phyloP scores from a whole-genome alignment of 1,284 basidiomycete species.

The Porodaedalea pini region DNA sequence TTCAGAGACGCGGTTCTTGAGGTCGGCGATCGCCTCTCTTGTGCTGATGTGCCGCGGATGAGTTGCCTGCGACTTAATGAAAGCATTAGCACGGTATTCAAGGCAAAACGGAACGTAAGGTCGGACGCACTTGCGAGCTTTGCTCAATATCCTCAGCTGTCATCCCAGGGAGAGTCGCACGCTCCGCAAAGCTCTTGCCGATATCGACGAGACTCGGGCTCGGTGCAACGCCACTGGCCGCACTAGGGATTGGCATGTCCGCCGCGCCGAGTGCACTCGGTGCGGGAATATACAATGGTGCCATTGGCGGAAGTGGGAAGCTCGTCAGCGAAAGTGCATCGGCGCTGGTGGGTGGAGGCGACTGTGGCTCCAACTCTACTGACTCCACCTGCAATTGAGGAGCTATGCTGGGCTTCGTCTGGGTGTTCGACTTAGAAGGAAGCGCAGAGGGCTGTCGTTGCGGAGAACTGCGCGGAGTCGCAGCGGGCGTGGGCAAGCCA shows the following conservation, averaged over 20 bases:
- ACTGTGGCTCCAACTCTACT: neutral
- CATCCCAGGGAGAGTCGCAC: conserved; percentile 8
- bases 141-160: neutral
- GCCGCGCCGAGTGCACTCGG: conserved; percentile 4
- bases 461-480: conserved; percentile 12
- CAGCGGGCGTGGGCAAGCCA: conserved; percentile 17
- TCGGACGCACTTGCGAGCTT: neutral
- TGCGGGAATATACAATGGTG: conserved; percentile 3
- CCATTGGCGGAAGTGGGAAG: conserved; percentile 9
- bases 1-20: conserved; percentile 8
- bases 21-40: conserved; percentile 10
- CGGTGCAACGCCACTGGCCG: neutral
- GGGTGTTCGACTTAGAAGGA: neutral
- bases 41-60: conserved; percentile 8
- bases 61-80: neutral
- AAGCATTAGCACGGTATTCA: too few species aligned
- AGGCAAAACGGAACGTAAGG: too few species aligned
- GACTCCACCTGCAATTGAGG: neutral
- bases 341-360: conserved; percentile 1
- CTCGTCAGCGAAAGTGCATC: conserved; percentile 3
- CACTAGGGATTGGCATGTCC: conserved; percentile 10
- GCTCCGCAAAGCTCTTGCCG: conserved; percentile 5
- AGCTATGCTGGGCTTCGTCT: neutral
- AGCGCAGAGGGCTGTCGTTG: neutral
- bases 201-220: conserved; percentile 2